Conservation (phyloP, 2,329 filamentous ascomycete species). For the Paraphaeosphaeria minitans region DNA sequence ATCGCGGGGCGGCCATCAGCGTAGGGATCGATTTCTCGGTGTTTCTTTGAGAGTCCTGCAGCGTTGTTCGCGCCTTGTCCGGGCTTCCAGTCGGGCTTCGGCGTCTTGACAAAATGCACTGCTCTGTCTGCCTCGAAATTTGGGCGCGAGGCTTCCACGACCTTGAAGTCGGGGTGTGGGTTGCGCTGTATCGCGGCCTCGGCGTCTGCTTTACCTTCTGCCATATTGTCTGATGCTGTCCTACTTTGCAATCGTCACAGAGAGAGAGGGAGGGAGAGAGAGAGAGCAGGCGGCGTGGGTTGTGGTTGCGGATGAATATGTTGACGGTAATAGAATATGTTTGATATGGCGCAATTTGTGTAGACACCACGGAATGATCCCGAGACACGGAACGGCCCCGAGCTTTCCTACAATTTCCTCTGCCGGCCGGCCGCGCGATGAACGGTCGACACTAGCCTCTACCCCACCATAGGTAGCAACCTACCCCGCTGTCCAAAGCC, state of each 20-base stretch:
- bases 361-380: conserved; percentile 12
- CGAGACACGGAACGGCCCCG: conserved; percentile 1
- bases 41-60: conserved; percentile 59
- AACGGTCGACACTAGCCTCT: conserved; percentile 11
- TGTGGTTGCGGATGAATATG: not conserved
- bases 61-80: conserved; percentile 68
- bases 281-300: not conserved
- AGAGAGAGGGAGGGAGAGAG: too few species aligned
- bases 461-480: conserved; percentile 24
- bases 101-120: conserved; percentile 67
- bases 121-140: conserved; percentile 58
- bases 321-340: not conserved
- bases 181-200: conserved; percentile 63
- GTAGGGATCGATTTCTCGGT: conserved; percentile 83
- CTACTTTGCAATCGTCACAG: not conserved
- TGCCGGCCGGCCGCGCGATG: not conserved
- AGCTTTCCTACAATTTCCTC: not conserved
- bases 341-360: conserved; percentile 8
- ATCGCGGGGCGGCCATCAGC: conserved; percentile 67
- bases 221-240: conserved; percentile 14
- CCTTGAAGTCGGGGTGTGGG: conserved; percentile 76
- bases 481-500: conserved; percentile 28
- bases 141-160: conserved; percentile 69
- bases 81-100: conserved; percentile 67
- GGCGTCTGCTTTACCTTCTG: conserved; percentile 48